phyloP scores from a whole-genome alignment of 1,139 yeast genomes.

The Blastobotrys proliferans region DNA sequence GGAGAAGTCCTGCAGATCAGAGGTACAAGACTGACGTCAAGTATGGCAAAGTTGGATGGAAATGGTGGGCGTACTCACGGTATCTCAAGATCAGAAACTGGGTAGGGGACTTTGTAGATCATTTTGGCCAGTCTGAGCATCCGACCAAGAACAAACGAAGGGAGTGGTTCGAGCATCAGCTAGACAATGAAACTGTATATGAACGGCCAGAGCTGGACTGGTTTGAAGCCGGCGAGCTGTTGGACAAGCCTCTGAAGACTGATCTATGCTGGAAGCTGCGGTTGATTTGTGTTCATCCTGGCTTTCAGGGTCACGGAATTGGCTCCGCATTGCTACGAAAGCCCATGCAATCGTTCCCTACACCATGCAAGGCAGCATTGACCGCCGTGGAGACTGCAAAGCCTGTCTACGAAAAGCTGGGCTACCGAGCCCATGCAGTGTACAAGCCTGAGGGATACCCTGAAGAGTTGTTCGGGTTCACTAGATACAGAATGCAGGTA shows the following conservation, averaged over 20 bases:
- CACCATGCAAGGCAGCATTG: neutral
- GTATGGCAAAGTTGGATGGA: neutral
- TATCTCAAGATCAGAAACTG: conserved; percentile 7
- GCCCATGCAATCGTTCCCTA: neutral
- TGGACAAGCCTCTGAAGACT: neutral
- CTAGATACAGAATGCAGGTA: neutral
- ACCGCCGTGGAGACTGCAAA: neutral
- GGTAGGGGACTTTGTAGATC: conserved; percentile 11
- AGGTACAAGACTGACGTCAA: neutral
- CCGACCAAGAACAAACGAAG: conserved; percentile 14
- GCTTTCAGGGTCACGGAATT: neutral
- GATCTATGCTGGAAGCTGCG: neutral
- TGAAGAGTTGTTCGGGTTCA: neutral
- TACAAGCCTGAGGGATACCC: neutral
- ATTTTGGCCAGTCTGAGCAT: conserved; percentile 13
- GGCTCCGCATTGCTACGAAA: neutral
- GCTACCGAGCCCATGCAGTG: neutral
- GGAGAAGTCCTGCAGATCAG: neutral
- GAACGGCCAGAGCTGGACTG: neutral
- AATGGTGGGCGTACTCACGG: neutral
- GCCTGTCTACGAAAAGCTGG: neutral
- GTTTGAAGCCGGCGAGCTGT: too few relatives aligned
- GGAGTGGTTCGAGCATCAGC: too few relatives aligned
- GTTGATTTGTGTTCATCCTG: neutral
- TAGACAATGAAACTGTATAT: neutral